Evolutionary conservation across 192 early-diverging fungal genomes (phyloP), one percentile per base, ranked within the genome.

Genomic region (Linnemannia elongata): DNA sequence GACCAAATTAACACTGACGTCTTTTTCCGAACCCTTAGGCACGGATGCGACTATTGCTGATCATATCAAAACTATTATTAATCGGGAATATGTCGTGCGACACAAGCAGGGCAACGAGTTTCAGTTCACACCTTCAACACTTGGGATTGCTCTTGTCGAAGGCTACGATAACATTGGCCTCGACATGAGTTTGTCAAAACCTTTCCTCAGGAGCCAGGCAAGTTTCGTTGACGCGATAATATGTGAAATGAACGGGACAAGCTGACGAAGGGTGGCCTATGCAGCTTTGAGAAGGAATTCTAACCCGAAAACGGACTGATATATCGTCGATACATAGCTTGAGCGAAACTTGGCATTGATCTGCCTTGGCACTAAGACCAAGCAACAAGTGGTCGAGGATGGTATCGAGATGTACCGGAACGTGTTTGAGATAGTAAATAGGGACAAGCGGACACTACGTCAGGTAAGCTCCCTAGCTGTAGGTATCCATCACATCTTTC

Each of bases 21-120:
- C 71, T 54, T 71, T 77, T 68, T 78, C 36, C 17, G 35, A 74
- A 55, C 33, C 69, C 5, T 42, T 75, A 95, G 95, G 97, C 20
- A 99, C 98, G 9, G 98, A 99, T 87, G 98, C 98, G 0, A 99
- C 98, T 0, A 98, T 99, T 42, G 95, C 95, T 12, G 96, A 98
- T 45, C 98, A 99, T 75, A 99, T 99, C 82, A 96, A 97, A 81
- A 99, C 94, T 70, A 96, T 99, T 45, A 92, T 94, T 17, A 94
- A 96, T 3, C 93, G 98, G 18, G 93, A 98, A 52, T 99, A 99
- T 85, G 94, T 92, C 6, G 91, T 93, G 68, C 95, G 97, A 71
- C 90, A 92, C 30, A 76, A 76, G 42, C 52, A 68, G 6, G 90
- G 89, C 8, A 76, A 80, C 18, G 91, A 93, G 68, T 87, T 82